Evolutionary conservation across 768 basidiomycete genomes (phyloP), one percentile per base, ranked within the genome.

Genomic region (Agrocybe praecox): DNA sequence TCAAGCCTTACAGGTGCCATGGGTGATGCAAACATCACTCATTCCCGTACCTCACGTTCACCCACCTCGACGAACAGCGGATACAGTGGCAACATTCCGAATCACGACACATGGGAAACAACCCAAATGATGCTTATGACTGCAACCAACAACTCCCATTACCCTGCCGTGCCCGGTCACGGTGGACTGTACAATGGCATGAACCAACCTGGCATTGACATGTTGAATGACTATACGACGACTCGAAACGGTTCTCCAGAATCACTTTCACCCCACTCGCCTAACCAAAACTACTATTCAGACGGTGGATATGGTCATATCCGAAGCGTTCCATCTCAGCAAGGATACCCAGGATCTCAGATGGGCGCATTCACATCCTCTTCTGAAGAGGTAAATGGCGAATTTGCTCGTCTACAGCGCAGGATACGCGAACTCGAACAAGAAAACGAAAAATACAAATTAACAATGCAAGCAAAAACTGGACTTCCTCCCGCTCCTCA

Each of bases 391-490:
- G 72, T 46, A 69, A 22, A 60, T 67, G 21, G 62, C 69, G 54
- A 62, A 63, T 68, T 88, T 45, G 75, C 71, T 19, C 74, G 70
- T 24, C 80, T 92, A 23, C 82, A 82, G 40, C 81, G 78, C 60
- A 79, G 76, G 57, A 74, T 91, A 48, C 80, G 74, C 18, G 86
- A 90, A 58, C 79, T 90, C 34, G 88, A 92, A 71, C 77, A 79
- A 53, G 77, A 82, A 58, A 81, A 84, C 63, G 75, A 81, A 44
- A 78, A 79, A 22, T 77, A 77, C 29, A 78, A 78, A 32, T 67
- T 75, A 32, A 58, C 67, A 22, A 49, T 76, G 72, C 46, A 72
- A 59, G 53, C 64, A 33, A 46, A 64, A 62, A 49, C 63, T 51
- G 46, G 58, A 47, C 44, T 53, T 55, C 48, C 55, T 34, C 53